Evolutionary conservation across 352 stramenopile species (phyloP).

Genomic region (Elongisporangium undulatum): DNA sequence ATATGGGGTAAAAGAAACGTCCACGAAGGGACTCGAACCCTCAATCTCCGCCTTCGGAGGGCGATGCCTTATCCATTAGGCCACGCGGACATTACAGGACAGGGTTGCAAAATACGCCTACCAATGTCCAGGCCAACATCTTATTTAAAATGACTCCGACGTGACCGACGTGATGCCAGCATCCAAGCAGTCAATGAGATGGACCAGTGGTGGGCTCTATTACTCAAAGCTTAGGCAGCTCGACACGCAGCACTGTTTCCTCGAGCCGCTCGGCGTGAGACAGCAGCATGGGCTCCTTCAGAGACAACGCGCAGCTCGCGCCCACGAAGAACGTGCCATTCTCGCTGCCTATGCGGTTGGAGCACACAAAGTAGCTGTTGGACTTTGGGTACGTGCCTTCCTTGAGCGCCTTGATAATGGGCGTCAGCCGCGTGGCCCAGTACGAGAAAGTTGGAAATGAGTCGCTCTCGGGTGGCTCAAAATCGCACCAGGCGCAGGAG

Average conservation of each 20-base stretch:
- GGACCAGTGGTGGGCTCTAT: background rate
- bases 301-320: conserved; percentile 66
- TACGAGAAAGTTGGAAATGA: conserved; percentile 58
- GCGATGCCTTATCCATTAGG: conserved; percentile 70
- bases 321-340: conserved; percentile 82
- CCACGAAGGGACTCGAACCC: conserved; percentile 75
- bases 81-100: conserved; percentile 22
- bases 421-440: conserved; percentile 62
- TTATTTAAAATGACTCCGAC: background rate
- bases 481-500: conserved; percentile 80
- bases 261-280: conserved; percentile 40
- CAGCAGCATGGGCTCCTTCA: conserved; percentile 52
- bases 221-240: conserved; percentile 22
- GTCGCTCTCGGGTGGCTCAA: conserved; percentile 42
- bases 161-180: no score
- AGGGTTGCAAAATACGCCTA: background rate
- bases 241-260: conserved; percentile 52
- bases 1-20: conserved; percentile 11
- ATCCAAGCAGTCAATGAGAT: background rate
- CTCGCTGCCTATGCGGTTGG: conserved; percentile 74
- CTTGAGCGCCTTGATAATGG: conserved; percentile 42
- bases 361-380: conserved; percentile 70
- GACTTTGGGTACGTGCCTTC: conserved; percentile 28
- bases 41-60: conserved; percentile 77
- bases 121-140: background rate